phyloP scores from a whole-genome alignment of 306 rosid genomes.

The Oxytropis ochrocephala region DNA sequence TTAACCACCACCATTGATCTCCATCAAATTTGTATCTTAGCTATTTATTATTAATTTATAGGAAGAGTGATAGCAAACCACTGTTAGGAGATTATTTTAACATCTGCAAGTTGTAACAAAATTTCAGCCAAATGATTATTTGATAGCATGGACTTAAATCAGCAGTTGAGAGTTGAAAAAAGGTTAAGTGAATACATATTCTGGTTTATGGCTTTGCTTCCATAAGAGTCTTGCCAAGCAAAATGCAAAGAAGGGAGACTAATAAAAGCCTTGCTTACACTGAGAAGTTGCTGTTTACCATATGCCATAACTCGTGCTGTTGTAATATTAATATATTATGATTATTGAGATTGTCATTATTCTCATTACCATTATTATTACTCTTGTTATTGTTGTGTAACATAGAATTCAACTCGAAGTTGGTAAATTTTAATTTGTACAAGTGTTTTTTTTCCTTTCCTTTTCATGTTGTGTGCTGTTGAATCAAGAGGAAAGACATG shows the following conservation, averaged over 20 bases:
- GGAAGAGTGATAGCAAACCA: constrained; percentile 16
- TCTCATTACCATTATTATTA: no score
- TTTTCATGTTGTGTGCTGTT: not conserved
- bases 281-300: not conserved
- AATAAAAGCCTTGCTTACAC: not conserved
- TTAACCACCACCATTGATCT: constrained; percentile 32
- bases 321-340: not conserved
- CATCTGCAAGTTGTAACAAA: constrained; percentile 27
- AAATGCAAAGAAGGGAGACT: not conserved
- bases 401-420: no score
- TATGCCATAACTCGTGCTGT: not conserved
- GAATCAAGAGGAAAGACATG: not conserved
- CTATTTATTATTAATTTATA: constrained; percentile 19
- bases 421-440: not conserved
- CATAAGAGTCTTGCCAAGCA: not conserved
- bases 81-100: constrained; percentile 38
- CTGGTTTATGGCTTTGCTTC: not conserved
- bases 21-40: constrained; percentile 19
- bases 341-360: not conserved
- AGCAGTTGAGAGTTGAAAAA: constrained; percentile 7
- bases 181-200: not conserved
- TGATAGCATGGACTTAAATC: constrained; percentile 4
- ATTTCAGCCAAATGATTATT: constrained; percentile 4
- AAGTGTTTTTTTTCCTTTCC: not conserved
- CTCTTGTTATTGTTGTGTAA: no score